A percentile compares a stretch with the other conserved stretches of the same genome.
Evolutionary conservation across 2,329 filamentous ascomycete genomes (phyloP).

Genomic region (Pestalotiopsis sp.): DNA sequence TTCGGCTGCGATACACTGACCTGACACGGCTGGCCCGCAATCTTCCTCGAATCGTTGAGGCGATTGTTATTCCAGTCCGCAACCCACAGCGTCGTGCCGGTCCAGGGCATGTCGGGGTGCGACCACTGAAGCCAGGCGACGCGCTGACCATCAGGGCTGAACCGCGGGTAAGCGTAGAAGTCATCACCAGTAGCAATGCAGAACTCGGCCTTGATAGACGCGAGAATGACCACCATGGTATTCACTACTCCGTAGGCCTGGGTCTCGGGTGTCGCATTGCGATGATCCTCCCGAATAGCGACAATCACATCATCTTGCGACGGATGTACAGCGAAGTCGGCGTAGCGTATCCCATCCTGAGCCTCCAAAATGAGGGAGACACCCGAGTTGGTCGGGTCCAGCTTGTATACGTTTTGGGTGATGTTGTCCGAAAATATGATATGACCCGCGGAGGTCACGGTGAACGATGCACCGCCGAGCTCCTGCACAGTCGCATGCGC

Average conservation of each 20-base stretch:
- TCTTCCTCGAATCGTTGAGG: background rate
- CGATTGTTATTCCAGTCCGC: background rate
- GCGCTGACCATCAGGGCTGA: background rate
- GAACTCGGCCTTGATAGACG: background rate
- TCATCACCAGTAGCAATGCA: background rate
- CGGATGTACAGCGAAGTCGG: background rate
- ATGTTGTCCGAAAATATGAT: background rate
- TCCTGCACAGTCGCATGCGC: background rate
- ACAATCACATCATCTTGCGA: background rate
- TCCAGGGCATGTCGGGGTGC: slow-evolving; percentile 1
- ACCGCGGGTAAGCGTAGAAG: background rate
- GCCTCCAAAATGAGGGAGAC: background rate
- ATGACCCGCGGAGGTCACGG: background rate
- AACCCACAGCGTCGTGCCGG: background rate
- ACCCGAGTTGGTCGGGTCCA: background rate
- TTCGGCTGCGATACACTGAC: background rate
- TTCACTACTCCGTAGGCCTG: background rate
- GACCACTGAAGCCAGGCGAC: slow-evolving; percentile 1
- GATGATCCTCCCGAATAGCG: background rate
- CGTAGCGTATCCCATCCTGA: background rate
- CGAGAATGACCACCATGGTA: background rate
- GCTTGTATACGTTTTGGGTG: background rate
- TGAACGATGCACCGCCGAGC: background rate
- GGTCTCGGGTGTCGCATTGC: background rate
- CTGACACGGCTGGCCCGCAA: background rate